Percentiles rank a stretch among this genome's conserved stretches.
These are phyloP conservation scores for Calonectria hawksworthii DNA, from an alignment of 2,329 filamentous ascomycete genomes.

Conservation along the genomic window DNA sequence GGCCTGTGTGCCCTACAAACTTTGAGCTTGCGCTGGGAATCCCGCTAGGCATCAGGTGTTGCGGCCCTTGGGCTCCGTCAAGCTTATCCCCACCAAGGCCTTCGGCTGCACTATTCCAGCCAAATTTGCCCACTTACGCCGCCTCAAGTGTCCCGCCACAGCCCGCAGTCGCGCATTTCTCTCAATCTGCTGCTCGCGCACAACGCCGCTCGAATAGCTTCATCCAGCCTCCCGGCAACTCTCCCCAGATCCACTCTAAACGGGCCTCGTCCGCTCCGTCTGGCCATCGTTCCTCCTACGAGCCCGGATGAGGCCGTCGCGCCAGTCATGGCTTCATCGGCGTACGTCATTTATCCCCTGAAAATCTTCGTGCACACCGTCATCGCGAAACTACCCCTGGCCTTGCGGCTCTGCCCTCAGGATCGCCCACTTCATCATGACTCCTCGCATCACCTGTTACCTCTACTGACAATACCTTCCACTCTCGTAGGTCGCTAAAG, in stretches of 20 bases:
- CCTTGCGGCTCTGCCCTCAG: conserved; percentile 30
- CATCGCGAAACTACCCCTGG: conserved; percentile 22
- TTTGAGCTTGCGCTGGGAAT: neutral
- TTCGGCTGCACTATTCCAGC: conserved; percentile 33
- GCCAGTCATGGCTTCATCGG: conserved; percentile 47
- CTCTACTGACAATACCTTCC: conserved; percentile 40
- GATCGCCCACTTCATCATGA: conserved; percentile 32
- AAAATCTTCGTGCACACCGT: conserved; percentile 38
- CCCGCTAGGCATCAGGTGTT: conserved; percentile 28
- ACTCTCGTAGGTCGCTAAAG: conserved; percentile 65
- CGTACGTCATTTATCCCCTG: conserved; percentile 44
- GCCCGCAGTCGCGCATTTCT: conserved; percentile 22
- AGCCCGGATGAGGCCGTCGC: conserved; percentile 46
- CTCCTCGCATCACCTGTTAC: conserved; percentile 22
- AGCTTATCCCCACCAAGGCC: conserved; percentile 35
- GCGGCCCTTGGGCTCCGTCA: conserved; percentile 23
- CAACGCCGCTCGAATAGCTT: conserved; percentile 38
- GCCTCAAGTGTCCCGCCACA: conserved; percentile 36
- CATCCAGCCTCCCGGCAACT: conserved; percentile 31
- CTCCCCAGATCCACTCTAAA: conserved; percentile 38
- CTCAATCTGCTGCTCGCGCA: conserved; percentile 18
- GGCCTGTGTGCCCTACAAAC: neutral
- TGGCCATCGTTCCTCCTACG: conserved; percentile 39
- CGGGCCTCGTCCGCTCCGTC: conserved; percentile 40
- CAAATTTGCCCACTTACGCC: conserved; percentile 19